Percentiles rank a stretch among this genome's conserved stretches.
phyloP scores from a whole-genome alignment of 2,329 filamentous ascomycete genomes.

The Fusarium fujikuroi region DNA sequence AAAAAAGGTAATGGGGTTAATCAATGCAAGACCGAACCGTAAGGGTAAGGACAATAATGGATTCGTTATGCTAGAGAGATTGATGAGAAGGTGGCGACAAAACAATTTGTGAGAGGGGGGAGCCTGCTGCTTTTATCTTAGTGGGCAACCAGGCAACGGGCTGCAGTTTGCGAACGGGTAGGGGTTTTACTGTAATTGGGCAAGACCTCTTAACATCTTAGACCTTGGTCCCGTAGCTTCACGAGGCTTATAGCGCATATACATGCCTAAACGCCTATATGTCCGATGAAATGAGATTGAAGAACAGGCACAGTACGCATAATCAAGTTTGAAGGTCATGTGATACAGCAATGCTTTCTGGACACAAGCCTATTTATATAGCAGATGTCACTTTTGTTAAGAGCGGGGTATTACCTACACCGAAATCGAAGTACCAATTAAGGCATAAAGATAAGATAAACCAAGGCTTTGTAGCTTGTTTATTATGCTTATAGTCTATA shows the following conservation, averaged over 20 bases:
- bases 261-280: fast-evolving
- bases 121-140: background rate
- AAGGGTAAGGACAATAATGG: background rate
- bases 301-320: fast-evolving
- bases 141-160: background rate
- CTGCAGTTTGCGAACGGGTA: background rate
- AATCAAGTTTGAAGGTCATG: fast-evolving
- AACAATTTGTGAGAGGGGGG: background rate
- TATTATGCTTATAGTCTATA: background rate
- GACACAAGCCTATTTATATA: fast-evolving
- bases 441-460: too few species aligned
- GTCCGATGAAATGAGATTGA: fast-evolving
- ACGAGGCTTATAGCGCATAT: background rate
- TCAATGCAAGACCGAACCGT: background rate
- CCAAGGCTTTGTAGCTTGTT: too few species aligned
- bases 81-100: background rate
- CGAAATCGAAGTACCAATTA: too few species aligned
- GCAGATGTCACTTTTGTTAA: background rate
- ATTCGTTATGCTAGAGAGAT: background rate
- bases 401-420: background rate
- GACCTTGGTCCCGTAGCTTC: background rate
- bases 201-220: fast-evolving
- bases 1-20: background rate
- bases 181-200: background rate
- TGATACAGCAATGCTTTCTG: fast-evolving